These are phyloP conservation scores for Rostrohypoxylon terebratum DNA, from an alignment of 495 filamentous ascomycete species.

Conservation along the genomic window DNA sequence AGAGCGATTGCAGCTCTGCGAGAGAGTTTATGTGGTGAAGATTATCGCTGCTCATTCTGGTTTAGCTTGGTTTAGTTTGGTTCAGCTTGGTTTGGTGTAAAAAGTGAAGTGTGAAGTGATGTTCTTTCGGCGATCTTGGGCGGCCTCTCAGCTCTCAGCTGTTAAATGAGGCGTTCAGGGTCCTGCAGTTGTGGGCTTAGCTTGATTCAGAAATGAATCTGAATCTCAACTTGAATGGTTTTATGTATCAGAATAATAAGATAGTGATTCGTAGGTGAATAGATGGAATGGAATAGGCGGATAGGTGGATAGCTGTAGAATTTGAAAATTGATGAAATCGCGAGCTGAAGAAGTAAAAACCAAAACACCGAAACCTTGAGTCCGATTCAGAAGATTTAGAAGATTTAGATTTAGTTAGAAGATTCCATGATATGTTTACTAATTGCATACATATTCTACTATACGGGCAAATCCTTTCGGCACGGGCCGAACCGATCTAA, in stretches of 20 bases:
- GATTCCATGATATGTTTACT: slow-evolving; percentile 35
- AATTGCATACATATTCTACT: slow-evolving; percentile 42
- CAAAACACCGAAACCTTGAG: neutral
- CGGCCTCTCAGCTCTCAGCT: neutral
- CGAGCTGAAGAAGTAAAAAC: slow-evolving; percentile 8
- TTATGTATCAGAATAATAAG: neutral
- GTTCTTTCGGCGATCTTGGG: neutral
- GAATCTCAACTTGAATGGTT: neutral
- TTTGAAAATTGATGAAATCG: neutral
- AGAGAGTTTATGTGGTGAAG: slow-evolving; percentile 50
- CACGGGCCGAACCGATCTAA: slow-evolving; percentile 8
- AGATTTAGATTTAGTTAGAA: slow-evolving; percentile 41
- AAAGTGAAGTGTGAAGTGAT: neutral
- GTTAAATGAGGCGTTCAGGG: neutral
- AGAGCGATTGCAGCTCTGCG: slow-evolving; percentile 50
- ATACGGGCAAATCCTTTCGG: slow-evolving; percentile 4
- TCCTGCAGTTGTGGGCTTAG: neutral
- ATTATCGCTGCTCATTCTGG: slow-evolving; percentile 39
- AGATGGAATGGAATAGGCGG: too few species aligned
- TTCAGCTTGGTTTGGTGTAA: neutral
- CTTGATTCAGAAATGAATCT: neutral
- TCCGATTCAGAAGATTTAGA: slow-evolving; percentile 33
- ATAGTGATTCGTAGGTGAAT: neutral
- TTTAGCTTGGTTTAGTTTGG: neutral
- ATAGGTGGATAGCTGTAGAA: neutral